phyloP scores from a whole-genome alignment of 2,329 filamentous ascomycete species.

The Trichoderma koningii region DNA sequence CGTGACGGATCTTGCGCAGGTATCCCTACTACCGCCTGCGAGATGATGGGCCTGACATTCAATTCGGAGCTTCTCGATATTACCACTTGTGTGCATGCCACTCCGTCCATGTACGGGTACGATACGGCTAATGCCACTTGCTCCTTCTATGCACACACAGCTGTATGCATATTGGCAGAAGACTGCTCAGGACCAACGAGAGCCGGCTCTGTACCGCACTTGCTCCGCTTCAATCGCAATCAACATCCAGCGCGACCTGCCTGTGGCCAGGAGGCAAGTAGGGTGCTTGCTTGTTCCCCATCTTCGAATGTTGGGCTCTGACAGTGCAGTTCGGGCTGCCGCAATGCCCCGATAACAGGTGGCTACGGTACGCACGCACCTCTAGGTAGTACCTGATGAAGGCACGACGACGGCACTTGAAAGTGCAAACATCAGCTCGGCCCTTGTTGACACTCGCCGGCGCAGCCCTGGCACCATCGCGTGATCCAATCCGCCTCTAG shows the following conservation, averaged over 20 bases:
- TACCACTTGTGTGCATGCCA: not conserved
- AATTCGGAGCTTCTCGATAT: slow-evolving; percentile 10
- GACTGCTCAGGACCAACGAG: not conserved
- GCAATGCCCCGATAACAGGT: too few relatives aligned
- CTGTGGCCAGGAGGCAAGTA: too few relatives aligned
- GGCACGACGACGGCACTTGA: not conserved
- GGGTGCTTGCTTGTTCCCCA: not conserved
- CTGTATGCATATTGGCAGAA: slow-evolving; percentile 11
- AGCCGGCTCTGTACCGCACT: slow-evolving; percentile 6
- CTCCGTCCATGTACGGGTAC: not conserved
- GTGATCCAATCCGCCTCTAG: slow-evolving; percentile 14
- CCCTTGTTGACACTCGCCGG: slow-evolving; percentile 10
- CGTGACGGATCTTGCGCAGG: not conserved
- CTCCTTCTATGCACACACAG: slow-evolving; percentile 16
- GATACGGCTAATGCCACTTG: not conserved
- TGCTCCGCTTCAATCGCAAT: not conserved
- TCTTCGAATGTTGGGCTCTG: not conserved
- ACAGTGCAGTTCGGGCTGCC: not conserved
- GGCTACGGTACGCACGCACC: not conserved
- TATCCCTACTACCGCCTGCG: not conserved
- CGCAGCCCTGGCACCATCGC: slow-evolving; percentile 10
- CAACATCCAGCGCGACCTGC: not conserved
- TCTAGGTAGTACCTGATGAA: not conserved
- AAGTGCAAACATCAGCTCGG: slow-evolving; percentile 16
- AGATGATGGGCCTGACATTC: not conserved